Evolutionary conservation across 163 green algal species (phyloP).

Genomic region (Chlorella variabilis): DNA sequence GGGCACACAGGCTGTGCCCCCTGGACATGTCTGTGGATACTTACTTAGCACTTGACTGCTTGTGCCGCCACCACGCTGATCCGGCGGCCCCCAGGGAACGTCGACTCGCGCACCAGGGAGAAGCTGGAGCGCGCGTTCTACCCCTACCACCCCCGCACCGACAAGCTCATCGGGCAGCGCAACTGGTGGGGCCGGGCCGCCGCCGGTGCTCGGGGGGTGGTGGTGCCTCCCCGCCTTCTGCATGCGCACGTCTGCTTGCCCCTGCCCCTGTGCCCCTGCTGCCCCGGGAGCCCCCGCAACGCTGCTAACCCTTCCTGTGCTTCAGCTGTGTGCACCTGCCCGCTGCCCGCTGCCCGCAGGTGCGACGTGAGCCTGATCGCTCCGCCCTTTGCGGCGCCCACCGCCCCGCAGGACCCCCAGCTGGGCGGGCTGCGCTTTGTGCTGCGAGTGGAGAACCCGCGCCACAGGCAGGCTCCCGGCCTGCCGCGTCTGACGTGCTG

Average conservation of each 20-base stretch:
- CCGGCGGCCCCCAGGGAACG: constrained; percentile 28
- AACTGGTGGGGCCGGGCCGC: constrained; percentile 59
- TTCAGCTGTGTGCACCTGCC: too few species aligned
- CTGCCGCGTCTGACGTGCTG: too few species aligned
- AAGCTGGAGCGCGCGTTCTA: constrained; percentile 60
- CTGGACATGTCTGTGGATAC: too few species aligned
- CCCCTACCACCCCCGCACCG: constrained; percentile 21
- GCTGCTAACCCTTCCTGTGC: too few species aligned
- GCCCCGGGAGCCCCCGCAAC: too few species aligned
- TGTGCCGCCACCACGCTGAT: background rate
- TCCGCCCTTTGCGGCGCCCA: constrained; percentile 31
- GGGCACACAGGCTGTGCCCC: too few species aligned
- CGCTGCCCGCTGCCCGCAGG: background rate
- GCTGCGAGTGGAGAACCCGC: constrained; percentile 51
- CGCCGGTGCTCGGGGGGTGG: too few species aligned
- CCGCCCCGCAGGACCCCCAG: constrained; percentile 18
- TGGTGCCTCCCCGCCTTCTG: background rate
- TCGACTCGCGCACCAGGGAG: constrained; percentile 47
- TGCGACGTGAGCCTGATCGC: constrained; percentile 34
- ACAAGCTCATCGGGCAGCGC: constrained; percentile 57
- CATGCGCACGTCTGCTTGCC: too few species aligned
- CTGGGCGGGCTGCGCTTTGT: constrained; percentile 48
- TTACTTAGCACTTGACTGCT: too few species aligned
- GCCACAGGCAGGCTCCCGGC: constrained; percentile 4
- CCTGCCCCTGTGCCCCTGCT: too few species aligned